phyloP scores from a whole-genome alignment of 305 asterid species.

The Fraxinus velutina region DNA sequence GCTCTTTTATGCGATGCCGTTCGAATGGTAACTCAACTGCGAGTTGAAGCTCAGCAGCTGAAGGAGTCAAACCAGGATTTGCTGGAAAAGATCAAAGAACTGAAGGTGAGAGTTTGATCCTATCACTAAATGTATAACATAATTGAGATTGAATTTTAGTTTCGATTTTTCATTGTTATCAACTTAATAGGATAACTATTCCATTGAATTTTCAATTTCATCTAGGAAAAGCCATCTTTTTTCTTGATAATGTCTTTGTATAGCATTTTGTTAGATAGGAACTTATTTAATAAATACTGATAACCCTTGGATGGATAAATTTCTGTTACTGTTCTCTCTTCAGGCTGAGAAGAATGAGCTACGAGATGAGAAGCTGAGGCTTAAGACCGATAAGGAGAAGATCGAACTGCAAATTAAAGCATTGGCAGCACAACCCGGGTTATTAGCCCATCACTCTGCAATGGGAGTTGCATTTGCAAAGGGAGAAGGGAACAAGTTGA shows the following conservation, averaged over 20 bases:
- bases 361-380: slow-evolving; percentile 39
- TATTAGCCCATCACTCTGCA: slow-evolving; percentile 27
- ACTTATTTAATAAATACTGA: background rate
- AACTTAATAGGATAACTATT: background rate
- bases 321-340: background rate
- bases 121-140: background rate
- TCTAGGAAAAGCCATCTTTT: background rate
- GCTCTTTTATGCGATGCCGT: slow-evolving; percentile 32
- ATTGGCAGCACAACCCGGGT: slow-evolving; percentile 22
- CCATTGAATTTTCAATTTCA: background rate
- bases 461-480: slow-evolving; percentile 30
- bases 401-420: slow-evolving; percentile 35
- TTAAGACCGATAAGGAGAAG: slow-evolving; percentile 34
- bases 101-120: slow-evolving; percentile 28
- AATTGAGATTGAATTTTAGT: background rate
- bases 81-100: slow-evolving; percentile 32
- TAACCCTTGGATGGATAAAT: background rate
- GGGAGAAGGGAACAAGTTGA: slow-evolving; percentile 30
- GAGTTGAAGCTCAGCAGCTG: slow-evolving; percentile 30
- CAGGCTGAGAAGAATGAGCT: slow-evolving; percentile 40
- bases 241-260: background rate
- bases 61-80: slow-evolving; percentile 34
- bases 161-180: background rate
- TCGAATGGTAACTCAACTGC: slow-evolving; percentile 32
- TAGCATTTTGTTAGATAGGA: background rate